These are phyloP conservation scores for Nymphaea thermarum DNA, from an alignment of 164 flowering plant species.

Conservation along the genomic window DNA sequence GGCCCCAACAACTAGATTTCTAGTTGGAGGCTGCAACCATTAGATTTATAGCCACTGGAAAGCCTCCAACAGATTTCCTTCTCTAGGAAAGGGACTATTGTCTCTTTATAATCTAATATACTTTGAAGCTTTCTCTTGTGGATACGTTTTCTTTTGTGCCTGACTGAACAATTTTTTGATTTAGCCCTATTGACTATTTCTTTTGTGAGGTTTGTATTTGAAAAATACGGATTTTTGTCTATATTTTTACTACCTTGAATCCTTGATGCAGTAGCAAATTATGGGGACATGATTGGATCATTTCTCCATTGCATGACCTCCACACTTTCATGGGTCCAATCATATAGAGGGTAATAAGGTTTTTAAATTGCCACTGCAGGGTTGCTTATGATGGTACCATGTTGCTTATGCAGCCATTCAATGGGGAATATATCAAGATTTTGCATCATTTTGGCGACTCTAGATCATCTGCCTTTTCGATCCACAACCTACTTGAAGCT, in stretches of 20 bases:
- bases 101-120: no score
- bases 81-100: no score
- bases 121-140: no score
- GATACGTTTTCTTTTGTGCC: no score
- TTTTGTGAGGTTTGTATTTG: no score
- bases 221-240: no score
- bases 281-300: neutral
- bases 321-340: neutral
- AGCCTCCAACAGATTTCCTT: no score
- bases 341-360: constrained; percentile 5
- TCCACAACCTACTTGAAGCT: constrained; percentile 79
- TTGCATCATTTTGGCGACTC: constrained; percentile 84
- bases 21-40: no score
- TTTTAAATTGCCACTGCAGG: constrained; percentile 7
- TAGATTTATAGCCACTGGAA: no score
- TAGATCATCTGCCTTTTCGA: constrained; percentile 59
- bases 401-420: constrained; percentile 47
- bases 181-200: no score
- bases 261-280: neutral
- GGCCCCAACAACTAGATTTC: no score
- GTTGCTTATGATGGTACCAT: constrained; percentile 15
- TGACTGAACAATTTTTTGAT: no score
- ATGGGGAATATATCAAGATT: constrained; percentile 48
- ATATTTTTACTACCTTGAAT: neutral
- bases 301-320: neutral